These are phyloP conservation scores for Atkinsonella hypoxylon DNA, from an alignment of 2,329 filamentous ascomycete genomes.

Conservation along the genomic window DNA sequence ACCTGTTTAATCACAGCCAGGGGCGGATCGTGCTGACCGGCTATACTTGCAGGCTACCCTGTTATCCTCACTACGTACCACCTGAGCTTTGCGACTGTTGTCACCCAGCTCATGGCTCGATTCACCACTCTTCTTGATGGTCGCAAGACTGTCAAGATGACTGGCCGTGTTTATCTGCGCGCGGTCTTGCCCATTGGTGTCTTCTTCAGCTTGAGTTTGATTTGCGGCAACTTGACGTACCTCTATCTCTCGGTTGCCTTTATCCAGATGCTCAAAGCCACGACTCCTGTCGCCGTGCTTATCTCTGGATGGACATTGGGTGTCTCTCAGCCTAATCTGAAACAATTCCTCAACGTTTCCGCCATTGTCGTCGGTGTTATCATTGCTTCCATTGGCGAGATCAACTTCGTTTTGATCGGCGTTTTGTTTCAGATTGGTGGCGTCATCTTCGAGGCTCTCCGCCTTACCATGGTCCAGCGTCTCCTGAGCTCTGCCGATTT, in stretches of 20 bases:
- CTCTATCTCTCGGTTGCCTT: slow-evolving; percentile 92
- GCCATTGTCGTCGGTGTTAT: slow-evolving; percentile 91
- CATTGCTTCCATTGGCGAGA: slow-evolving; percentile 90
- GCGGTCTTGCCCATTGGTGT: slow-evolving; percentile 90
- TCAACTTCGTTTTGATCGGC: slow-evolving; percentile 75
- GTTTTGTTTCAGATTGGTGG: slow-evolving; percentile 70
- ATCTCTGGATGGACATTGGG: slow-evolving; percentile 81
- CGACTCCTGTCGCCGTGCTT: slow-evolving; percentile 86
- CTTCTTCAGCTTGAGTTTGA: slow-evolving; percentile 92
- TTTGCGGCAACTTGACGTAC: slow-evolving; percentile 93
- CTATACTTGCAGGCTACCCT: slow-evolving; percentile 41
- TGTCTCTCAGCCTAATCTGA: slow-evolving; percentile 71
- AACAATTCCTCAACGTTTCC: slow-evolving; percentile 83
- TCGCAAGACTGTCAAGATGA: slow-evolving; percentile 96
- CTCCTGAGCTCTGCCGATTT: slow-evolving; percentile 72
- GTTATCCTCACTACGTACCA: slow-evolving; percentile 95
- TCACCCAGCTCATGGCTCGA: slow-evolving; percentile 86
- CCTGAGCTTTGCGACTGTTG: slow-evolving; percentile 79
- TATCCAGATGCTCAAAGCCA: slow-evolving; percentile 99
- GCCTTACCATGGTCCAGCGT: slow-evolving; percentile 74
- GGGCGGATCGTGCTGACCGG: neutral
- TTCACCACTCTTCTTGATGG: slow-evolving; percentile 86
- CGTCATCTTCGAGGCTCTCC: slow-evolving; percentile 70
- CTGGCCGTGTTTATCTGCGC: slow-evolving; percentile 78
- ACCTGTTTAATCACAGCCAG: too few relatives aligned